Evolutionary conservation across 2,329 filamentous ascomycete species (phyloP), one percentile per base, ranked within the genome.

Genomic region (Chaetomiaceae sp.): DNA sequence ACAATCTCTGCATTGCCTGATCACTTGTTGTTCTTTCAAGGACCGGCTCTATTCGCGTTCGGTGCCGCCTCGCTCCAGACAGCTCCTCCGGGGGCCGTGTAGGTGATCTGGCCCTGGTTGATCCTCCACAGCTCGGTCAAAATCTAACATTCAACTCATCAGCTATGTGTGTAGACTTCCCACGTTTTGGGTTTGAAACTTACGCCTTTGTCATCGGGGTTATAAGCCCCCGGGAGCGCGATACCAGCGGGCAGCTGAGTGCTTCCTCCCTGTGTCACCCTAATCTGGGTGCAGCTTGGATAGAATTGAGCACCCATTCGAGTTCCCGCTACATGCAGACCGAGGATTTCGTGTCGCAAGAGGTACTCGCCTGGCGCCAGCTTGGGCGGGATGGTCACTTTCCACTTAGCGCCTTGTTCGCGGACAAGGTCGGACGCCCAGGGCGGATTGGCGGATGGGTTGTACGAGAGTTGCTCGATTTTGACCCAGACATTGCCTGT

Each of bases 301-400:
- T 76, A 75, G 48, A 69, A 67, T 62, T 76, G 72, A 1, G 72
- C 73, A 14, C 71, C 72, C 49, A 71, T 69, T 6, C 58, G 32
- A 38, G 64, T 64, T 11, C 64, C 59, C 1, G 67, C 69, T 1
- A 66, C 58, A 45, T 75, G 73, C 38, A 76, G 62, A 2, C 72
- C 73, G 51, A 76, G 67, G 40, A 75, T 71, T 60, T 76, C 73
- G 58, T 74, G 72, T 8, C 73, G 67, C n/a, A 75, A 56, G 29
- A 75, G 68, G 58, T 75, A 75, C 41, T 69, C 65, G 18, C 67
- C 66, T 1, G 62, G 48, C 10, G 62, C 58, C 3, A 69, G 54
- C 2, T 48, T 58, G 0, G 62, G 54, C 9, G 67, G 67, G 30
- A 69, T 64, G 5, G 62, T 67, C 6, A 67, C 64, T 2, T 58